phyloP scores from a whole-genome alignment of 2,329 filamentous ascomycete genomes.

The Sclerotinia minor region DNA sequence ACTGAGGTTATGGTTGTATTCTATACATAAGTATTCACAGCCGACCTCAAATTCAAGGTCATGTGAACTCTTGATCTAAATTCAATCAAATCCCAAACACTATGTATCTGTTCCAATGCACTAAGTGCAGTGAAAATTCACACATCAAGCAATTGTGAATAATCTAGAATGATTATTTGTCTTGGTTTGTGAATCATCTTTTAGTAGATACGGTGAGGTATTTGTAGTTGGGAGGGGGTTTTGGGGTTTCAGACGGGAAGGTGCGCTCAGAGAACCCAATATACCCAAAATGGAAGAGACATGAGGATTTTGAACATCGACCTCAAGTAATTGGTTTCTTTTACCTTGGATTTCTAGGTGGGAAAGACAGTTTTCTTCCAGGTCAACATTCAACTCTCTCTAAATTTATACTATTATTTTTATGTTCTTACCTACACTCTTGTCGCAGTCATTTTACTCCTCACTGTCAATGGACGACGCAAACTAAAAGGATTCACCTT shows the following conservation, averaged over 20 bases:
- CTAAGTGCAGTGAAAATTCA: not conserved
- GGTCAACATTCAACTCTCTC: not conserved
- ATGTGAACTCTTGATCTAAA: not conserved
- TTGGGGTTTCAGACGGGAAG: slow-evolving; percentile 2
- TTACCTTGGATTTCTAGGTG: not conserved
- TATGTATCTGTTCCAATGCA: not conserved
- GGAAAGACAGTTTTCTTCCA: not conserved
- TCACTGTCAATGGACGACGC: not conserved
- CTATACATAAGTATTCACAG: not conserved
- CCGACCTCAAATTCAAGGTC: not conserved
- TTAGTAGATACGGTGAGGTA: no score
- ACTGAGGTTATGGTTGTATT: not conserved
- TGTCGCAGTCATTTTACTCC: not conserved
- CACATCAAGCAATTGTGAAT: not conserved
- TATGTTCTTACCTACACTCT: not conserved
- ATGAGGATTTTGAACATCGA: not conserved
- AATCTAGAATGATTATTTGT: not conserved
- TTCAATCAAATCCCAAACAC: not conserved
- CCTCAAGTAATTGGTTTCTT: not conserved
- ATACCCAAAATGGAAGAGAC: not conserved
- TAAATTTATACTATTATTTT: not conserved
- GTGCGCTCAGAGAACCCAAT: not conserved
- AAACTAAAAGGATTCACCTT: not conserved
- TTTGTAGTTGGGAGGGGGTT: not conserved
- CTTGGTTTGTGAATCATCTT: not conserved